Evolutionary conservation across 805 yeast genomes (phyloP).

Genomic region (Monosporozyma servazzii): DNA sequence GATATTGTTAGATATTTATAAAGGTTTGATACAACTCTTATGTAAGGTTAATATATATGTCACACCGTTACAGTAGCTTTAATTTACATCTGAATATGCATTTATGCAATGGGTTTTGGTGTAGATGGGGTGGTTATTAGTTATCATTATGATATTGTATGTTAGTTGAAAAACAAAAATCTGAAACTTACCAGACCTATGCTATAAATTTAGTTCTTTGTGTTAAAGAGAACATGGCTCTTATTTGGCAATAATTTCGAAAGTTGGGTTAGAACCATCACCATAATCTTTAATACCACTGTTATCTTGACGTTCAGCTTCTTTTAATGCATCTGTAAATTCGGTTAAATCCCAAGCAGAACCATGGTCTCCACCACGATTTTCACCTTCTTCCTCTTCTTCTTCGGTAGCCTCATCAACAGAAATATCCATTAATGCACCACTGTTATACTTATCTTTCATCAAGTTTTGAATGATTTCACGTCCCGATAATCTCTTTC

Average conservation of each 20-base stretch:
- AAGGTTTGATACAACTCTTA: neutral
- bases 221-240: neutral
- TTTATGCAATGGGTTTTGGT: neutral
- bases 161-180: neutral
- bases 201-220: neutral
- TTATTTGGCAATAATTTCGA: slow-evolving; percentile 18
- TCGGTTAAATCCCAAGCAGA: slow-evolving; percentile 38
- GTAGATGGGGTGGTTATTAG: neutral
- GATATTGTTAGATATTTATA: neutral
- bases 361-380: slow-evolving; percentile 26
- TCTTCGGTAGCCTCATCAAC: slow-evolving; percentile 35
- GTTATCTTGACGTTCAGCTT: slow-evolving; percentile 29
- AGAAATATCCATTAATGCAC: neutral
- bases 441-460: slow-evolving; percentile 2
- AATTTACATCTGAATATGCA: neutral
- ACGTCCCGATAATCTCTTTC: slow-evolving; percentile 52
- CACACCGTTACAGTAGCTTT: neutral
- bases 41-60: neutral
- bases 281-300: slow-evolving; percentile 60
- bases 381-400: slow-evolving; percentile 30
- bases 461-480: slow-evolving; percentile 53
- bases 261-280: slow-evolving; percentile 44
- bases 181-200: neutral
- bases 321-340: slow-evolving; percentile 32
- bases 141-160: neutral